A percentile compares a stretch with the other conserved stretches of the same genome.
Evolutionary conservation across 2,329 filamentous ascomycete species (phyloP).

Genomic region (Dothistroma septosporum): DNA sequence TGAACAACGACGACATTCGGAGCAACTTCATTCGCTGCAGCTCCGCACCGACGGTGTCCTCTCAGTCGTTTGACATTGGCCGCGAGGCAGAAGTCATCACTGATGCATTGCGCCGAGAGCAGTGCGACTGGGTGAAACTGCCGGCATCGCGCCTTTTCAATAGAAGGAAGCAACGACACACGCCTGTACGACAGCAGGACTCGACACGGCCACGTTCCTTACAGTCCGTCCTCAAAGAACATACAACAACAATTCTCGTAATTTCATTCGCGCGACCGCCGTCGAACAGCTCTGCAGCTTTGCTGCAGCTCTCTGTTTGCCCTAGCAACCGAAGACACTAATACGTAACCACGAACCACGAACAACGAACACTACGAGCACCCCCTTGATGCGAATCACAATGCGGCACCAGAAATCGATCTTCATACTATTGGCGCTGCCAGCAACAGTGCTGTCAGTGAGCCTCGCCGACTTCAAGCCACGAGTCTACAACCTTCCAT

Average conservation of each 20-base stretch:
- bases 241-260: background rate
- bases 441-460: constrained; percentile 33
- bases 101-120: constrained; percentile 3
- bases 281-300: background rate
- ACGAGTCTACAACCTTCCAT: constrained; percentile 38
- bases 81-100: background rate
- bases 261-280: background rate
- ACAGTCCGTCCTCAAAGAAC: background rate
- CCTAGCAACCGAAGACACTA: background rate
- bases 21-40: constrained; percentile 7
- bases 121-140: constrained; percentile 4
- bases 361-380: background rate
- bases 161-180: background rate
- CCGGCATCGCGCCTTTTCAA: background rate
- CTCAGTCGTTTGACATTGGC: constrained; percentile 6
- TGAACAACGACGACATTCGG: background rate
- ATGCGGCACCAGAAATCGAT: constrained; percentile 4
- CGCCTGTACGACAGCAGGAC: background rate
- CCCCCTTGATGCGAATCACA: background rate
- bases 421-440: constrained; percentile 24
- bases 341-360: background rate
- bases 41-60: constrained; percentile 14
- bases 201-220: background rate
- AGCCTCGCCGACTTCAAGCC: constrained; percentile 45
- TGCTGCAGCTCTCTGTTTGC: background rate